Evolutionary conservation across 768 basidiomycete species (phyloP), one percentile per base, ranked within the genome.

Genomic region (Suillus weaverae): DNA sequence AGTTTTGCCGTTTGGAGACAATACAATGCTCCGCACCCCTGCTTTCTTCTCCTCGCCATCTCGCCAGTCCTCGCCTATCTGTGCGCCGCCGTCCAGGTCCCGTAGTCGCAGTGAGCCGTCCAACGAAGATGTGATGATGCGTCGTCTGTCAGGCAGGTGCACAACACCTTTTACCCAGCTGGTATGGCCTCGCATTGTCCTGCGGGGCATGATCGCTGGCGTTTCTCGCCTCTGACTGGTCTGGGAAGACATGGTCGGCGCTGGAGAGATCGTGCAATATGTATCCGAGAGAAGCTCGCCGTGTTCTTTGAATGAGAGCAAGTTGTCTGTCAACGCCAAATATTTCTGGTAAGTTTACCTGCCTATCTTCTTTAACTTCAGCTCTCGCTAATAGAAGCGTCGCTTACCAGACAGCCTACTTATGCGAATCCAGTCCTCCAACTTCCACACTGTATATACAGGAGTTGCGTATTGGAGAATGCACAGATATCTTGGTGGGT

Each of bases 331-430:
- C 36, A 20, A 70, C 10, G 65, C 46, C 62, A 71, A 26, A 26
- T 26, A 26, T 64, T 69, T 9, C 10, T 69, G 71, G n/a, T 70
- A 66, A 32, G 63, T 73, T 30, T 62, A 71, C 11, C 10, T 38
- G 36, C 11, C 36, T 10, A 36, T 36, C 36, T 38, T 38, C 36
- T 11, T 14, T 72, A 75, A 18, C 69, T 60, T 30, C 57, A 38
- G 36, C 36, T 38, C 70, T 38, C 33, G 10, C 11, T 10, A 11
- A 38, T 38, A 62, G 30, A 61, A 62, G 8, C 36, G 36, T 68
- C 67, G 10, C 35, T n/a, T n/a, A 38, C 36, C 1, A 13, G 36
- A 38, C 36, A 38, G 36, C 11, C 36, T 38, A 11, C 36, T 38
- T 16, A 5, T 14, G 16, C 0, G 14, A 44, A n/a, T 18, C 36